phyloP scores from a whole-genome alignment of 345 rosid species.

The Ceriops decandra region DNA sequence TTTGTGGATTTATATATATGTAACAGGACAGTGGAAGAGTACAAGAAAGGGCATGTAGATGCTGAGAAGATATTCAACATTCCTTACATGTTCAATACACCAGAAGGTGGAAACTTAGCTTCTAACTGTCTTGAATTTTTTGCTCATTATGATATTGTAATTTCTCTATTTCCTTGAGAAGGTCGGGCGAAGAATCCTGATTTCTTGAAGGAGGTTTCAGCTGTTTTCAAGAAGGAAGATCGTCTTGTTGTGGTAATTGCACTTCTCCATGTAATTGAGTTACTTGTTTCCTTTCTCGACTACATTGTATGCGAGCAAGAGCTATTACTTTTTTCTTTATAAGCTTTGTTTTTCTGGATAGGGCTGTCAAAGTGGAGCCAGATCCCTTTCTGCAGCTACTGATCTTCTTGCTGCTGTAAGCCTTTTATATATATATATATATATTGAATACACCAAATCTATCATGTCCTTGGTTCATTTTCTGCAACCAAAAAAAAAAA shows the following conservation, averaged over 20 bases:
- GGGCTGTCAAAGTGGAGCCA: slow-evolving; percentile 82
- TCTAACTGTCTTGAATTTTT: too few relatives aligned
- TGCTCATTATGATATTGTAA: too few relatives aligned
- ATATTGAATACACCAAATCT: too few relatives aligned
- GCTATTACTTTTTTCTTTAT: too few relatives aligned
- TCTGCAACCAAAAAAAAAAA: too few relatives aligned
- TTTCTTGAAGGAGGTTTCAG: slow-evolving; percentile 49
- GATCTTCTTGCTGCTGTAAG: slow-evolving; percentile 51
- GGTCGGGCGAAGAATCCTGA: slow-evolving; percentile 57
- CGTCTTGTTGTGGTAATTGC: slow-evolving; percentile 31
- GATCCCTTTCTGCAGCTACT: slow-evolving; percentile 61
- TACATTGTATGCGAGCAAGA: too few relatives aligned
- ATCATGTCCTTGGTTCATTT: too few relatives aligned
- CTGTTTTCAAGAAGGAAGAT: slow-evolving; percentile 42
- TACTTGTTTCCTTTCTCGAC: too few relatives aligned
- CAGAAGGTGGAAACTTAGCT: slow-evolving; percentile 34
- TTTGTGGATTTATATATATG: neutral
- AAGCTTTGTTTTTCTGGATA: too few relatives aligned
- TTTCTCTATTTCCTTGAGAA: slow-evolving; percentile 16
- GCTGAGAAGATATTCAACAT: slow-evolving; percentile 50
- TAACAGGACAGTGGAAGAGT: slow-evolving; percentile 9
- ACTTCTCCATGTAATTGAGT: too few relatives aligned
- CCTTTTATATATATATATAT: too few relatives aligned
- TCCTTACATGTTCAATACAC: slow-evolving; percentile 64
- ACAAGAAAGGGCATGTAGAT: slow-evolving; percentile 9